Evolutionary conservation across 768 basidiomycete genomes (phyloP).

Genomic region (Termitomyces sp.): DNA sequence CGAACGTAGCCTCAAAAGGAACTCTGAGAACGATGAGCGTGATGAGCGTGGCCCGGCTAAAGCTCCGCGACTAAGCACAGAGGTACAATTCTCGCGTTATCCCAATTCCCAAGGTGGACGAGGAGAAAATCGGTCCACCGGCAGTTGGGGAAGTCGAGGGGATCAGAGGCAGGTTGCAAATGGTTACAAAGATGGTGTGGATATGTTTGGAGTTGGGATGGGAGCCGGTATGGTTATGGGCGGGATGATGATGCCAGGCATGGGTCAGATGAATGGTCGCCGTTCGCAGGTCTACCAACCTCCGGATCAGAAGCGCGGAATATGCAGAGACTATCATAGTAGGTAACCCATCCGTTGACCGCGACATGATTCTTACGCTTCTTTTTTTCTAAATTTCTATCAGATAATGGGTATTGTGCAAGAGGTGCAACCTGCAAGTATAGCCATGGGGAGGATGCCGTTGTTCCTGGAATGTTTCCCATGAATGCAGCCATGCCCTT

Average conservation of each 20-base stretch:
- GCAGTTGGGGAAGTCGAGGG: conserved; percentile 37
- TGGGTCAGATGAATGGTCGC: conserved; percentile 38
- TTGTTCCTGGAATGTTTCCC: conserved; percentile 64
- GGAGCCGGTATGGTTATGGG: conserved; percentile 18
- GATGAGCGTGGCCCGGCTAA: conserved; percentile 60
- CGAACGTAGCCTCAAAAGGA: conserved; percentile 62
- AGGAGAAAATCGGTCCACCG: conserved; percentile 26
- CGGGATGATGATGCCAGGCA: conserved; percentile 23
- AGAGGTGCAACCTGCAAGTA: conserved; percentile 87
- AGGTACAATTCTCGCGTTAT: conserved; percentile 66
- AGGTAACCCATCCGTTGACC: conserved; percentile 25
- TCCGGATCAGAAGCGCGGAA: conserved; percentile 68
- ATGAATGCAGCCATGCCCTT: conserved; percentile 42
- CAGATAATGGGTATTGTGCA: conserved; percentile 89
- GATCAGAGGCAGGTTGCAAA: conserved; percentile 23
- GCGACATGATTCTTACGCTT: not conserved
- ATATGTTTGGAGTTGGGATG: conserved; percentile 25
- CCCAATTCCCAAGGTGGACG: conserved; percentile 32
- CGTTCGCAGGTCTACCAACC: conserved; percentile 60
- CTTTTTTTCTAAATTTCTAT: conserved; percentile 3
- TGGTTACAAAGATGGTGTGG: conserved; percentile 28
- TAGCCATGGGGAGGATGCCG: conserved; percentile 88
- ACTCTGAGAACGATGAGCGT: conserved; percentile 54
- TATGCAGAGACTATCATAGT: conserved; percentile 94
- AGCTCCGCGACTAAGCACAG: conserved; percentile 60